Evolutionary conservation across 495 filamentous ascomycete species (phyloP).

Genomic region (Viridothelium virens): DNA sequence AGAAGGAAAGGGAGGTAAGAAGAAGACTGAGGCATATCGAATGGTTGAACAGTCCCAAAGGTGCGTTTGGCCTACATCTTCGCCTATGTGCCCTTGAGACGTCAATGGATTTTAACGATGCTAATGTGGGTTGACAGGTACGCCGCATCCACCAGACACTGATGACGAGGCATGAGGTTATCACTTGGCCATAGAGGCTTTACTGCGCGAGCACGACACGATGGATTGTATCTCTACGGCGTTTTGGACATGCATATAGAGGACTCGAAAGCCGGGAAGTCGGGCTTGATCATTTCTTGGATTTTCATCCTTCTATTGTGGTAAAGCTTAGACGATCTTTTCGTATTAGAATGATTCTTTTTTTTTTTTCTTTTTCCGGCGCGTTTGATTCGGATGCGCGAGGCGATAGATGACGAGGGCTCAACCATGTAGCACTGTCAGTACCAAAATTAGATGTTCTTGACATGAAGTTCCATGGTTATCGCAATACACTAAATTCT

Average conservation of each 20-base stretch:
- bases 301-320: neutral
- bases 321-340: neutral
- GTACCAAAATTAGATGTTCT: too few species aligned
- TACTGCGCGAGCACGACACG: neutral
- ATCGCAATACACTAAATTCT: too few species aligned
- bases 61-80: neutral
- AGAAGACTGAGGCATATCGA: slow-evolving; percentile 89
- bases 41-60: slow-evolving; percentile 66
- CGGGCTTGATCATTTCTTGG: neutral
- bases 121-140: slow-evolving; percentile 44
- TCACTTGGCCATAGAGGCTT: neutral
- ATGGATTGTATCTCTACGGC: neutral
- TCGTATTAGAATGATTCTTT: too few species aligned
- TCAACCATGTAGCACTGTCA: too few species aligned
- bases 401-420: too few species aligned
- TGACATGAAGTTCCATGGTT: too few species aligned
- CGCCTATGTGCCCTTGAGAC: slow-evolving; percentile 8
- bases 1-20: slow-evolving; percentile 86
- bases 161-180: slow-evolving; percentile 35
- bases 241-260: neutral
- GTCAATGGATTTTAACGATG: neutral
- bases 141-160: slow-evolving; percentile 38
- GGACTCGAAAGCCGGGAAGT: neutral
- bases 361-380: too few species aligned
- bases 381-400: too few species aligned